Evolutionary conservation across 2,329 filamentous ascomycete genomes (phyloP).

Genomic region (Aspergillus neoniger): DNA sequence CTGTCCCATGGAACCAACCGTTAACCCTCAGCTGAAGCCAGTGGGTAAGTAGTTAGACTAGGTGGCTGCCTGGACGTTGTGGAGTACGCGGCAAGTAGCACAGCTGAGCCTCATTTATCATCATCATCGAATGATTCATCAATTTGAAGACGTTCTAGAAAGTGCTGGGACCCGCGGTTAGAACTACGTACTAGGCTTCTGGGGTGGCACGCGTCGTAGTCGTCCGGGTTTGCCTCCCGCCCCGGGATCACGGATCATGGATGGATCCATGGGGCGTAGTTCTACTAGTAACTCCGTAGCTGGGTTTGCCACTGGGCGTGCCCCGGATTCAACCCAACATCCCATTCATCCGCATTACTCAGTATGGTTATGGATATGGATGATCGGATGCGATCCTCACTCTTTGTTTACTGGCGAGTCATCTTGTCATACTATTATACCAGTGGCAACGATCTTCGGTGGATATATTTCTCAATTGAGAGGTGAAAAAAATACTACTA

Average conservation of each 20-base stretch:
- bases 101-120: background rate
- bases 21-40: no score
- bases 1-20: no score
- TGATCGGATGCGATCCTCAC: background rate
- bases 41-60: no score
- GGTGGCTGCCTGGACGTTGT: background rate
- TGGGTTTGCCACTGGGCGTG: no score
- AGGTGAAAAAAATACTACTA: slow-evolving; percentile 1
- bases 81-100: no score
- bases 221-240: background rate
- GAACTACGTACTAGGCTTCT: no score
- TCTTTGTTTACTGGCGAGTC: background rate
- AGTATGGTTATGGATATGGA: background rate
- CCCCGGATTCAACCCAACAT: no score
- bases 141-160: background rate
- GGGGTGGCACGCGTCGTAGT: no score
- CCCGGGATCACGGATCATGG: no score
- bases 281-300: no score
- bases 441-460: background rate
- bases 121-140: background rate
- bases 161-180: background rate
- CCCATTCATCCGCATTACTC: no score
- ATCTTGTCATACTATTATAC: background rate
- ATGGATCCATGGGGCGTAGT: no score
- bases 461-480: background rate